Conservation (phyloP, 768 basidiomycete genomes). For the Trametes cinnabarina region DNA sequence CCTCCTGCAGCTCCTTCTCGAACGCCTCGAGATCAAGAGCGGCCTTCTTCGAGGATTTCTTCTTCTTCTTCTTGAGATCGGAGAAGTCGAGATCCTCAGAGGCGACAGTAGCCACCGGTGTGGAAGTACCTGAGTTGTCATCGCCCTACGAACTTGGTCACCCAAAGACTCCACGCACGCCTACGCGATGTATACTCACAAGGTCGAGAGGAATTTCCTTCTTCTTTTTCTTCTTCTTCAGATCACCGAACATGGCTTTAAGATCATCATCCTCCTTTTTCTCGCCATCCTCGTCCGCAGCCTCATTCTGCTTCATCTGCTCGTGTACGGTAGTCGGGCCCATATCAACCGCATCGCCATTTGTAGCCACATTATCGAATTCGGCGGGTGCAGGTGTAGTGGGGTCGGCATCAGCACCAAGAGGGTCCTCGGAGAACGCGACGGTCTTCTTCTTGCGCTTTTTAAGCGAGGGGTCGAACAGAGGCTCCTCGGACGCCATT, state of each 20-base stretch:
- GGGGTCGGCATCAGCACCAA: slow-evolving; percentile 76
- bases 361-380: slow-evolving; percentile 67
- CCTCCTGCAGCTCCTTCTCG: slow-evolving; percentile 83
- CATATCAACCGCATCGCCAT: slow-evolving; percentile 73
- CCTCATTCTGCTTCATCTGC: slow-evolving; percentile 57
- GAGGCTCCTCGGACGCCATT: slow-evolving; percentile 69
- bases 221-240: slow-evolving; percentile 92
- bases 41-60: slow-evolving; percentile 84
- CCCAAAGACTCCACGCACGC: neutral
- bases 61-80: slow-evolving; percentile 97
- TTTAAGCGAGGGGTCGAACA: slow-evolving; percentile 77
- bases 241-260: slow-evolving; percentile 82
- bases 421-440: slow-evolving; percentile 80
- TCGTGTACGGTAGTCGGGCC: slow-evolving; percentile 75
- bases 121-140: slow-evolving; percentile 66
- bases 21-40: slow-evolving; percentile 90
- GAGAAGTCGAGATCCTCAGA: slow-evolving; percentile 89
- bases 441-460: slow-evolving; percentile 88
- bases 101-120: slow-evolving; percentile 39
- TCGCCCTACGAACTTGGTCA: slow-evolving; percentile 26
- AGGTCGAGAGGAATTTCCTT: slow-evolving; percentile 85
- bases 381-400: slow-evolving; percentile 72
- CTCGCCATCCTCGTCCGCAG: slow-evolving; percentile 34
- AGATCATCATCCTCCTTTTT: slow-evolving; percentile 70
- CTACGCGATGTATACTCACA: slow-evolving; percentile 40